These are phyloP conservation scores for Rhizopogon rudus DNA, from an alignment of 768 basidiomycete genomes.

Conservation along the genomic window DNA sequence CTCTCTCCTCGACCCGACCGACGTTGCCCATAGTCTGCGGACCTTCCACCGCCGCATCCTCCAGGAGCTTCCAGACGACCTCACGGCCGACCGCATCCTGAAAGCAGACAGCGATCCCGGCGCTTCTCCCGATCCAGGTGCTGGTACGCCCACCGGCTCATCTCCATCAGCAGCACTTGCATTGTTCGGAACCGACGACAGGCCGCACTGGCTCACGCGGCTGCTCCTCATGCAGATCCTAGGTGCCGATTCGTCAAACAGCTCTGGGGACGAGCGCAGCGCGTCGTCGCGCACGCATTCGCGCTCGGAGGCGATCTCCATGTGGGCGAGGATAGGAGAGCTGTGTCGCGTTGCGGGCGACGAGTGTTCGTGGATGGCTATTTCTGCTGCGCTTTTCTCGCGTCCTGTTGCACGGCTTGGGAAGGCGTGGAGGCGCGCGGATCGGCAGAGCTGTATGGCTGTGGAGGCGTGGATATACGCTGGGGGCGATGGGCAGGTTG, in stretches of 20 bases:
- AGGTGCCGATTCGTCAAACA: constrained; percentile 46
- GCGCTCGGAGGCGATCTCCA: constrained; percentile 65
- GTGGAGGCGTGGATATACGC: constrained; percentile 68
- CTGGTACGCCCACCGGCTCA: neutral
- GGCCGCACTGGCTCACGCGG: constrained; percentile 80
- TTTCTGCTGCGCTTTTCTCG: constrained; percentile 65
- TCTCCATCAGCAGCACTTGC: constrained; percentile 21
- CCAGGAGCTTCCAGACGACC: constrained; percentile 46
- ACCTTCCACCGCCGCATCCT: constrained; percentile 54
- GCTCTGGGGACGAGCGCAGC: constrained; percentile 24
- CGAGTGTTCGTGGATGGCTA: constrained; percentile 76
- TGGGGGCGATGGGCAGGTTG: constrained; percentile 27
- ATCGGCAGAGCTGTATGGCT: constrained; percentile 47
- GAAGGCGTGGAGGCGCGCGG: constrained; percentile 77
- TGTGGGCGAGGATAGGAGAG: constrained; percentile 74
- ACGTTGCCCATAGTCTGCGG: constrained; percentile 60
- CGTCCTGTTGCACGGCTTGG: constrained; percentile 71
- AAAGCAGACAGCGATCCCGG: constrained; percentile 18
- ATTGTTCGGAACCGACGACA: constrained; percentile 63
- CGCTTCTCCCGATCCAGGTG: constrained; percentile 4
- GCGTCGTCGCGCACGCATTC: constrained; percentile 60
- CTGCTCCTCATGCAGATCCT: constrained; percentile 68
- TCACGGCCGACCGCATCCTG: constrained; percentile 43
- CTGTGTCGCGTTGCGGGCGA: constrained; percentile 68
- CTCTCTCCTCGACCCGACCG: constrained; percentile 52